These are phyloP conservation scores for Ambispora gerdemannii DNA, from an alignment of 192 early-diverging fungal species.

Conservation along the genomic window DNA sequence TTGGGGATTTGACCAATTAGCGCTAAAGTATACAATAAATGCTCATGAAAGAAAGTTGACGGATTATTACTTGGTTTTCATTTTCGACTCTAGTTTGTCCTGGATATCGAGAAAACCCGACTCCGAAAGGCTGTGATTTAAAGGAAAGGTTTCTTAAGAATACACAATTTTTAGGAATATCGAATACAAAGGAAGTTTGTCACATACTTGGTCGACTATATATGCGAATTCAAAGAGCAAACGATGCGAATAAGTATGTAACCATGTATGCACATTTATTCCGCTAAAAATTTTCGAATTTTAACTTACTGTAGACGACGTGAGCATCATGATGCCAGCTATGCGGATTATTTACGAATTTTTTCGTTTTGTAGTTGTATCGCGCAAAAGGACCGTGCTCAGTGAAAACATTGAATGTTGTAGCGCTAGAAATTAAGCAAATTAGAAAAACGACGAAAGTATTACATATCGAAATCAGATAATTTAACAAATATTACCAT, in stretches of 20 bases:
- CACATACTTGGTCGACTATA: background rate
- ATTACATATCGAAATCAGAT: too few relatives aligned
- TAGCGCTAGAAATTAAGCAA: background rate
- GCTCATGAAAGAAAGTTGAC: background rate
- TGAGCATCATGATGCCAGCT: background rate
- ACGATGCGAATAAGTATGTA: too few relatives aligned
- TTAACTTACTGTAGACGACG: background rate
- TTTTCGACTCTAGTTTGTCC: background rate
- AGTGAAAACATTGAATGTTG: background rate
- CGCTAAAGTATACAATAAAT: background rate
- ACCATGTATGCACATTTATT: too few relatives aligned
- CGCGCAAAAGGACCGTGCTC: background rate
- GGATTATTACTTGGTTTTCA: background rate
- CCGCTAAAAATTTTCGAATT: too few relatives aligned
- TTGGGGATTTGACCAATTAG: too few relatives aligned
- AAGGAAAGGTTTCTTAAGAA: too few relatives aligned
- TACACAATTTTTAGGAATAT: too few relatives aligned
- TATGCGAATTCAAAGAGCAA: too few relatives aligned
- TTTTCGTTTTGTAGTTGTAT: background rate
- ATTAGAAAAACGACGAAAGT: background rate
- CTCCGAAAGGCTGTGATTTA: background rate
- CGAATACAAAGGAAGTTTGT: background rate
- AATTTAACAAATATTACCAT: background rate
- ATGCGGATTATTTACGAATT: background rate
- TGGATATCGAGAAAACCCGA: background rate